A percentile compares a stretch with the other conserved stretches of the same genome.
Conservation (phyloP, 139 green algal species). For the Raphidocelis subcapitata region DNA sequence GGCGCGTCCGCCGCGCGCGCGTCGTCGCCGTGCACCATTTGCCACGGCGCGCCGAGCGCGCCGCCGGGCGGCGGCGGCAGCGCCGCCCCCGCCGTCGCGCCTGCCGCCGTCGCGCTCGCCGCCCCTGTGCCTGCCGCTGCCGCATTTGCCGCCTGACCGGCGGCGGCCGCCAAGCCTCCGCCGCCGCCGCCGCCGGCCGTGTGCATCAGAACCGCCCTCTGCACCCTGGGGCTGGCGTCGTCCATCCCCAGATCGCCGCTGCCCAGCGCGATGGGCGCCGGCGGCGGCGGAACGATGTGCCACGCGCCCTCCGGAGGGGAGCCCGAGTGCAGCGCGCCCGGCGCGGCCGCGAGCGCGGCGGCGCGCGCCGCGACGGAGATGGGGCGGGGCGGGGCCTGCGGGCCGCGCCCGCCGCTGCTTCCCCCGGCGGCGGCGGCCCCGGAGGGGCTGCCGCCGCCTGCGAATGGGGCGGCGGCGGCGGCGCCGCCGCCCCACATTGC, state of each 20-base stretch:
- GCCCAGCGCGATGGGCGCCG: background rate
- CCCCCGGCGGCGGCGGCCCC: no score
- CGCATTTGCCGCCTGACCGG: background rate
- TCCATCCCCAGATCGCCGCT: no score
- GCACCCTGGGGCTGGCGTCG: no score
- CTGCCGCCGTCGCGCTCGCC: background rate
- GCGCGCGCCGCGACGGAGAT: background rate
- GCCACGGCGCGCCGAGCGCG: background rate
- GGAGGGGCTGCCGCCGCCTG: no score
- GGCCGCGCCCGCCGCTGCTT: no score
- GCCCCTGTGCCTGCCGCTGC: background rate
- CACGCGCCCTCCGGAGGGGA: background rate
- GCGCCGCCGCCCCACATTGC: no score
- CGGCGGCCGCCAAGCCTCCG: no score
- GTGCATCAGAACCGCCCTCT: no score
- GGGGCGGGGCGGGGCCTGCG: background rate
- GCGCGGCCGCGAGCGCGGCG: background rate
- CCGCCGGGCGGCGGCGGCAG: background rate
- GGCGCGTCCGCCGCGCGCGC: slow-evolving; percentile 4
- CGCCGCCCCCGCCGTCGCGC: slow-evolving; percentile 10
- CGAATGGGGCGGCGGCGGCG: no score
- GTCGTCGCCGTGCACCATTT: background rate
- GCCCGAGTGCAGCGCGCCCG: background rate
- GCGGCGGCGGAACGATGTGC: background rate
- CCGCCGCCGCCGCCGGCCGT: no score